Conservation (phyloP, 805 yeast species). For the Candida wancherniae region DNA sequence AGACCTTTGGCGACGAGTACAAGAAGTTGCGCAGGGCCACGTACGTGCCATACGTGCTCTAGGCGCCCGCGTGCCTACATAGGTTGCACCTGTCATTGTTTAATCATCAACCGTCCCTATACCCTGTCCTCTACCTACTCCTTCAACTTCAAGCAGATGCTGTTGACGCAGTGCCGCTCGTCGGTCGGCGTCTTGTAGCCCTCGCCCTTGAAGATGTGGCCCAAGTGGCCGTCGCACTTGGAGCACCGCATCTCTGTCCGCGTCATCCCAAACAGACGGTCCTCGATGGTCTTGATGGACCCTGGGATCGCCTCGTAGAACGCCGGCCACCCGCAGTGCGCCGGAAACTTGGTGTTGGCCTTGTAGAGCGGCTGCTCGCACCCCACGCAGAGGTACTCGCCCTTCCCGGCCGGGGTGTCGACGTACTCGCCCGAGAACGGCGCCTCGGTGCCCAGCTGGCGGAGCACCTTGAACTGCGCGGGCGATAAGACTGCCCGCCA, state of each 20-base stretch:
- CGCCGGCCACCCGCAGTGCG: slow-evolving; percentile 99
- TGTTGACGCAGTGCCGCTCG: slow-evolving; percentile 92
- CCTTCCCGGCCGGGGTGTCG: slow-evolving; percentile 49
- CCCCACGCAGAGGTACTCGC: slow-evolving; percentile 80
- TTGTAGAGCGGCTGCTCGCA: slow-evolving; percentile 77
- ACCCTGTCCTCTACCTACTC: too few relatives aligned
- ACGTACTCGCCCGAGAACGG: slow-evolving; percentile 62
- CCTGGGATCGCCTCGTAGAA: slow-evolving; percentile 88
- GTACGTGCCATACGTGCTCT: slow-evolving; percentile 55
- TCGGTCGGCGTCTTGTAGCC: slow-evolving; percentile 87
- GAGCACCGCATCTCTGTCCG: slow-evolving; percentile 88
- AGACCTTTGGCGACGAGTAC: slow-evolving; percentile 71
- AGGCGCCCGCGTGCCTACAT: background rate
- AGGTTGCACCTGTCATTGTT: background rate
- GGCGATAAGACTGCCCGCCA: slow-evolving; percentile 81
- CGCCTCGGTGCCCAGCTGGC: slow-evolving; percentile 69
- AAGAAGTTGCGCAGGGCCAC: slow-evolving; percentile 71
- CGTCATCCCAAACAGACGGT: slow-evolving; percentile 66
- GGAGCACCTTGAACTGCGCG: slow-evolving; percentile 70
- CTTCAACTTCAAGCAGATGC: slow-evolving; percentile 67
- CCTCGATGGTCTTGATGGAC: slow-evolving; percentile 58
- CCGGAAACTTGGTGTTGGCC: slow-evolving; percentile 75
- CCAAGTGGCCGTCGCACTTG: slow-evolving; percentile 89
- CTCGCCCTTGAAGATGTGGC: slow-evolving; percentile 93
- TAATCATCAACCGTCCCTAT: too few relatives aligned